Conservation (phyloP, 768 basidiomycete species). For the Suillus subluteus region DNA sequence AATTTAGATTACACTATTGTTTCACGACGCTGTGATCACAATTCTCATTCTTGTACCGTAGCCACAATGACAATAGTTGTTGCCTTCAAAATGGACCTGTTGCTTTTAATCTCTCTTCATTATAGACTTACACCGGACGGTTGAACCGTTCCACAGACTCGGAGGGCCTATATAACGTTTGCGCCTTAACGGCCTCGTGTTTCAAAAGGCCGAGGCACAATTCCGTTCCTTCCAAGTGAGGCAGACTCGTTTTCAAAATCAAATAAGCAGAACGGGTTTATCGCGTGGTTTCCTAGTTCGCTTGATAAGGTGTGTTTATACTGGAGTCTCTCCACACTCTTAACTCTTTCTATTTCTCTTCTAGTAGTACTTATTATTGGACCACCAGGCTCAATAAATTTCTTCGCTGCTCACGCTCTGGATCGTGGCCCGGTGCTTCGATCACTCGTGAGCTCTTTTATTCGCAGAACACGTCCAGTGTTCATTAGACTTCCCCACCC, state of each 20-base stretch:
- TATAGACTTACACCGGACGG: constrained; percentile 2
- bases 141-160: constrained; percentile 10
- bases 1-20: constrained; percentile 8
- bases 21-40: background rate
- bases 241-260: constrained; percentile 6
- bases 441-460: constrained; percentile 21
- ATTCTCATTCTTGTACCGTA: constrained; percentile 1
- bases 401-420: constrained; percentile 1
- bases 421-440: constrained; percentile 13
- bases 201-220: constrained; percentile 1
- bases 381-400: background rate
- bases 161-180: background rate
- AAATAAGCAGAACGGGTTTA: background rate
- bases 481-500: background rate
- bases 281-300: constrained; percentile 8
- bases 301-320: constrained; percentile 13
- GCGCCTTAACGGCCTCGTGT: constrained; percentile 15
- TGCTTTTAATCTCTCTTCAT: background rate
- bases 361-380: constrained; percentile 7
- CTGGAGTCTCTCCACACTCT: constrained; percentile 4
- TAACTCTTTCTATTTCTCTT: constrained; percentile 8
- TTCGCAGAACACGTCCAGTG: constrained; percentile 16
- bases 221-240: constrained; percentile 1
- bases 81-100: background rate
- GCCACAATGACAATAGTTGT: constrained; percentile 7